Evolutionary conservation across 495 filamentous ascomycete species (phyloP).

Genomic region (Penicillium goetzii): DNA sequence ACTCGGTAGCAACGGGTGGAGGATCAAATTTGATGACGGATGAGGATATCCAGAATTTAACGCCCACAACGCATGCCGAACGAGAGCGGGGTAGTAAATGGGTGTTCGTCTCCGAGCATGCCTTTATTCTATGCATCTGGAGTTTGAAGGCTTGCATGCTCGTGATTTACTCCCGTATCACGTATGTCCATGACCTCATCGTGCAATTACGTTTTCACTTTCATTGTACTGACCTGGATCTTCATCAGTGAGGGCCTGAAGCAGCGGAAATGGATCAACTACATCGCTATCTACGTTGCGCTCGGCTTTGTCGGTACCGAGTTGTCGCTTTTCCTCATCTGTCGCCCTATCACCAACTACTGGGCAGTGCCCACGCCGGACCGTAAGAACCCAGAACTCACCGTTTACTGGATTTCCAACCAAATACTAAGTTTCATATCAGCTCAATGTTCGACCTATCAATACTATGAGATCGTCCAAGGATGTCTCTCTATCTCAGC

Average conservation of each 20-base stretch:
- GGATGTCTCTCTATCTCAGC: slow-evolving; percentile 65
- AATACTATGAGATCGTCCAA: slow-evolving; percentile 57
- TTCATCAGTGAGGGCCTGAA: slow-evolving; percentile 40
- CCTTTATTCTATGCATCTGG: slow-evolving; percentile 55
- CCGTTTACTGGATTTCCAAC: no score
- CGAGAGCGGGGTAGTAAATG: slow-evolving; percentile 57
- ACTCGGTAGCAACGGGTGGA: slow-evolving; percentile 54
- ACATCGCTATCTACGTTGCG: slow-evolving; percentile 57
- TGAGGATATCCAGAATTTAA: slow-evolving; percentile 45
- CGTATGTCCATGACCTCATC: slow-evolving; percentile 41
- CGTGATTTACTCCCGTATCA: slow-evolving; percentile 57
- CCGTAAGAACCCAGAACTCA: slow-evolving; percentile 16
- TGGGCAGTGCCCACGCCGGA: slow-evolving; percentile 57
- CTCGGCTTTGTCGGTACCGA: slow-evolving; percentile 62
- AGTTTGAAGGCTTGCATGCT: slow-evolving; percentile 58
- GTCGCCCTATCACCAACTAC: slow-evolving; percentile 62
- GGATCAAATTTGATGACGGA: slow-evolving; percentile 57
- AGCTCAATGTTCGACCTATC: slow-evolving; percentile 56
- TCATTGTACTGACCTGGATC: slow-evolving; percentile 12
- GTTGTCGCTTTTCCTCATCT: slow-evolving; percentile 66
- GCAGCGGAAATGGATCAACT: slow-evolving; percentile 48
- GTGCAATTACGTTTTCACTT: not conserved
- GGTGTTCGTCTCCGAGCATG: slow-evolving; percentile 59
- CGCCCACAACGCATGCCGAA: slow-evolving; percentile 39
- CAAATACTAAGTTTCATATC: not conserved